A percentile compares a stretch with the other conserved stretches of the same genome.
Evolutionary conservation across 2,329 filamentous ascomycete genomes (phyloP).

Genomic region (Ilyonectria destructans): DNA sequence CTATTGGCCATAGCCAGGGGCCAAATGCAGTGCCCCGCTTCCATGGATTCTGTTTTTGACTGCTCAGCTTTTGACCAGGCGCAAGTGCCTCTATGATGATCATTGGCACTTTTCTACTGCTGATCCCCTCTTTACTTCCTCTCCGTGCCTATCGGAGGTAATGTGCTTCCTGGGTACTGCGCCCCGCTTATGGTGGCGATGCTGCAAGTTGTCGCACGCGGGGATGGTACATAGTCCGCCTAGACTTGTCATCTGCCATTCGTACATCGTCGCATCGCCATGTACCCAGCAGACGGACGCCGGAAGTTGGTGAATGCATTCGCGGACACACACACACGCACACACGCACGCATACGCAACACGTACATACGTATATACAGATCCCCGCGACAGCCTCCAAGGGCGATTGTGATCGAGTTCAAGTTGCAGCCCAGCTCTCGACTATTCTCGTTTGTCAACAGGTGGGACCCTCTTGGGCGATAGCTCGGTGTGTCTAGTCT

Average conservation of each 20-base stretch:
- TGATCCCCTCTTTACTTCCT: constrained; percentile 18
- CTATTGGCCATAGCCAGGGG: constrained; percentile 42
- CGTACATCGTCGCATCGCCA: background rate
- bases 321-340: background rate
- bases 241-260: background rate
- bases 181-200: background rate
- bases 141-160: background rate
- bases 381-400: background rate
- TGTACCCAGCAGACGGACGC: background rate
- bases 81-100: constrained; percentile 11
- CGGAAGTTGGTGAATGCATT: background rate
- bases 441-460: background rate
- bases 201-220: background rate
- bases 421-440: no score
- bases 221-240: background rate
- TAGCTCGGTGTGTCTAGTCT: background rate
- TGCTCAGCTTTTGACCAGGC: constrained; percentile 28
- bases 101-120: constrained; percentile 4
- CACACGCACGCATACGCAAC: background rate
- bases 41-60: constrained; percentile 29
- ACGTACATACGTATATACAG: background rate
- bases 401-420: background rate
- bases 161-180: background rate
- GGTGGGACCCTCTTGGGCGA: background rate
- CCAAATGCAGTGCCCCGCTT: constrained; percentile 38